phyloP scores from a whole-genome alignment of 805 yeast species.

The Tetrapisispora namnaoensis region DNA sequence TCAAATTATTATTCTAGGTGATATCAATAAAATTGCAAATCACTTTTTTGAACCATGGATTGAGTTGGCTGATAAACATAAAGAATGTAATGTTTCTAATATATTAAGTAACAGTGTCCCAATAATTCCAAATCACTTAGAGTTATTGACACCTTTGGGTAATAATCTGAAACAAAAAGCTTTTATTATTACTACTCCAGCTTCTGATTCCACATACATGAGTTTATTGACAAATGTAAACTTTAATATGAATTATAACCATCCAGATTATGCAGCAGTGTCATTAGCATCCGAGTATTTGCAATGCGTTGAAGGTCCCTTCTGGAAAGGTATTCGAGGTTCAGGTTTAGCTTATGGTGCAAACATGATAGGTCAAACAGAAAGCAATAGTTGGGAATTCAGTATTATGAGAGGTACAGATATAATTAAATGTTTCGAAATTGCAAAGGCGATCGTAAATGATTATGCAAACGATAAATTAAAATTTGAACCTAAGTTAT shows the following conservation, averaged over 20 bases:
- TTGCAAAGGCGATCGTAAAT: slow-evolving; percentile 54
- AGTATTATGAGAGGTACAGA: slow-evolving; percentile 79
- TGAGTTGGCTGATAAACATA: slow-evolving; percentile 12
- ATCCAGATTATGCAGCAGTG: slow-evolving; percentile 58
- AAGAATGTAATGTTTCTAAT: neutral
- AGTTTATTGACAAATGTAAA: slow-evolving; percentile 53
- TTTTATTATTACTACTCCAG: slow-evolving; percentile 61
- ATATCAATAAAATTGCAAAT: slow-evolving; percentile 37
- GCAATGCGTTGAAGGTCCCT: slow-evolving; percentile 89
- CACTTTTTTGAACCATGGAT: slow-evolving; percentile 22
- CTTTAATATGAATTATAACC: slow-evolving; percentile 30
- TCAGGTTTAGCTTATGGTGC: slow-evolving; percentile 92
- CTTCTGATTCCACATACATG: slow-evolving; percentile 73
- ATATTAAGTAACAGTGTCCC: slow-evolving; percentile 11
- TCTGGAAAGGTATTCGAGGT: slow-evolving; percentile 94
- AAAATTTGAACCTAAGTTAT: slow-evolving; percentile 45
- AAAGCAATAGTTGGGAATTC: slow-evolving; percentile 57
- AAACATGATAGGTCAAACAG: slow-evolving; percentile 45
- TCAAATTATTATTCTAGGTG: slow-evolving; percentile 65
- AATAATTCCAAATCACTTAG: slow-evolving; percentile 43
- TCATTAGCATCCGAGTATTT: slow-evolving; percentile 66
- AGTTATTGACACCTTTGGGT: slow-evolving; percentile 51
- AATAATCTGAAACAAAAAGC: slow-evolving; percentile 41
- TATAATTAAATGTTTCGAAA: slow-evolving; percentile 48
- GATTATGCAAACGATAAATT: slow-evolving; percentile 47